Evolutionary conservation across 495 filamentous ascomycete genomes (phyloP), one percentile per base, ranked within the genome.

Genomic region (Lophium mytilinum): DNA sequence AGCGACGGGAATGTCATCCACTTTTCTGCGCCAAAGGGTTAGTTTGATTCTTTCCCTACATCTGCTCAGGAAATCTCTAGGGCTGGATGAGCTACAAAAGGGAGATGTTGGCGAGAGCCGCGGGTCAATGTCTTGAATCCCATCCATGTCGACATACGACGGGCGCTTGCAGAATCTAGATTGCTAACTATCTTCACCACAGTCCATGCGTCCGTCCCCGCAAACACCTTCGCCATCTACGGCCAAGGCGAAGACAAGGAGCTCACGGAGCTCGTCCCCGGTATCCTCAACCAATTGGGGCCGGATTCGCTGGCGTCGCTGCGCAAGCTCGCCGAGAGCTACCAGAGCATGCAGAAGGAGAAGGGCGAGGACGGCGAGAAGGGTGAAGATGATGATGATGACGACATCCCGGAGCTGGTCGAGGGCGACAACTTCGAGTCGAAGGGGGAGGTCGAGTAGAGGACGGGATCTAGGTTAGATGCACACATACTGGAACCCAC

Each of bases 201-300:
- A 98, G 93, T 98, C 64, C 93, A 98, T 79, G 93, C 90, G 55
- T 86, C 92, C 53, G 90, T 96, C 64, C 89, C 92, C 68, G 81
- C 91, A 69, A 98, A 98, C 82, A 91, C 93, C 72, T 98, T 96
- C 77, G 94, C 93, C 75, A 92, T 98, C 81, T 98, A 98, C 81
- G 93, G 93, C 59, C 83, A 85, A 76, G 94, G 94, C 65, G 93
- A 98, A 74, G 94, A 98, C 78, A 98, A 98, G 83, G 93, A 98
- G 76, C 87, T 98, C 66, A 98, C 93, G 41, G 93, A 98, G 79
- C 90, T 98, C 68, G 93, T 98, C 62, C 93, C 93, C 65, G 93
- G 93, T 55, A 98, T 98, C 79, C 88, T 98, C 53, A 97, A 97
- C 84, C 93, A 98, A 80, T 88, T 98, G 47, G 93, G 93, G 59